Percentiles rank a stretch among this genome's conserved stretches.
Conservation (phyloP, 2,329 filamentous ascomycete genomes). For the Helotiales sp. region DNA sequence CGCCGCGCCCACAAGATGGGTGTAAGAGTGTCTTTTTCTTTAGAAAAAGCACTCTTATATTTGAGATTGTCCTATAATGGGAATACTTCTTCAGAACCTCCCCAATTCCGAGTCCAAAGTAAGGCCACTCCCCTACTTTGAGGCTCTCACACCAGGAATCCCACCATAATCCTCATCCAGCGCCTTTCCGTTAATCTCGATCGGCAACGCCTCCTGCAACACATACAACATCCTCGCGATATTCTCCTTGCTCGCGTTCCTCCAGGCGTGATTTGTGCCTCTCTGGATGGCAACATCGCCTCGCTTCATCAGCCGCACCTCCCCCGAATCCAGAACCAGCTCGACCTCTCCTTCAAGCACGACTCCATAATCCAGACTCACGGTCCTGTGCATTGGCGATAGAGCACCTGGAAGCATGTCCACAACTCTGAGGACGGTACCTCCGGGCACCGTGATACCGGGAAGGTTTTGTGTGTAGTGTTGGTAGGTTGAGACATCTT, state of each 20-base stretch:
- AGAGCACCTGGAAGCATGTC: constrained; percentile 25
- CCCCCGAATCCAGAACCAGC: constrained; percentile 28
- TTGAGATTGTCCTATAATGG: no score
- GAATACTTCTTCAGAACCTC: no score
- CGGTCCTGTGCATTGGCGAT: constrained; percentile 30
- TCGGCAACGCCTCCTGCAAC: constrained; percentile 16
- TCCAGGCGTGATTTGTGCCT: constrained; percentile 31
- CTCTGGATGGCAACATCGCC: constrained; percentile 28
- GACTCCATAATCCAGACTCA: constrained; percentile 29
- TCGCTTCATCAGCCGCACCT: constrained; percentile 18
- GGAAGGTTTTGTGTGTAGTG: constrained; percentile 21
- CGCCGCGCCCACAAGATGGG: no score
- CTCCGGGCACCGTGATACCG: constrained; percentile 25
- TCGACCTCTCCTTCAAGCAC: constrained; percentile 30
- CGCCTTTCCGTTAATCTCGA: constrained; percentile 19
- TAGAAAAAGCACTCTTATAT: no score
- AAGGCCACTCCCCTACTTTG: no score
- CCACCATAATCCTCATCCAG: constrained; percentile 24
- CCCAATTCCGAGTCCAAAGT: no score
- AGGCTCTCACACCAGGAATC: no score
- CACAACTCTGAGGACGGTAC: constrained; percentile 25
- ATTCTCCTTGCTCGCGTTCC: constrained; percentile 24
- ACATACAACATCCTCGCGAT: constrained; percentile 32
- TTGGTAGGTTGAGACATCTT: constrained; percentile 13
- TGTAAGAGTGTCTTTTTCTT: no score